Percentiles rank a stretch among this genome's conserved stretches.
These are phyloP conservation scores for Elsinoe batatas DNA, from an alignment of 2,329 filamentous ascomycete genomes.

Conservation along the genomic window DNA sequence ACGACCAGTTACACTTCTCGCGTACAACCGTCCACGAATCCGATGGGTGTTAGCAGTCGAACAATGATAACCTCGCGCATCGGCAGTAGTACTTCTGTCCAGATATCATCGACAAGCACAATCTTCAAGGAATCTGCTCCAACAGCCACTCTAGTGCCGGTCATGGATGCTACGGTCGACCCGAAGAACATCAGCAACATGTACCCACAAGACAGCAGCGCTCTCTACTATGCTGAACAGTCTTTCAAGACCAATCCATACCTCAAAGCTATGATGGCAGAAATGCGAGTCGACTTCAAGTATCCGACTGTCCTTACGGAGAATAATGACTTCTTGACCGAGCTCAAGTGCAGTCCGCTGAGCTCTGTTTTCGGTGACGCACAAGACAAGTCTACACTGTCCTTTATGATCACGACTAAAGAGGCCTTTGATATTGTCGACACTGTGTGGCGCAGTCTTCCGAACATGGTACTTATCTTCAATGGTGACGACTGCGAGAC, in stretches of 20 bases:
- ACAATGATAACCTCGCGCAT: no score
- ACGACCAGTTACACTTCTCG: no score
- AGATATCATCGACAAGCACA: no score
- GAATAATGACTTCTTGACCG: not conserved
- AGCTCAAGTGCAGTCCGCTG: not conserved
- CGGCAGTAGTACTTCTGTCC: no score
- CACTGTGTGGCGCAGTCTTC: not conserved
- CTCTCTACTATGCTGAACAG: conserved; percentile 1
- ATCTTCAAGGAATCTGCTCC: not conserved
- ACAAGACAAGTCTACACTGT: not conserved
- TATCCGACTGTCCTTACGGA: not conserved
- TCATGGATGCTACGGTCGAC: not conserved
- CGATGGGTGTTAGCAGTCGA: no score
- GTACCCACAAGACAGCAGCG: not conserved
- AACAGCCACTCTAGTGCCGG: not conserved
- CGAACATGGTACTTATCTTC: not conserved
- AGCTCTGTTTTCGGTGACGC: not conserved
- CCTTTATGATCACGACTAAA: not conserved
- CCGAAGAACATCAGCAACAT: not conserved
- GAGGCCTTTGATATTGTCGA: not conserved
- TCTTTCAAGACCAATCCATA: not conserved
- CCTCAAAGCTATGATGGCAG: not conserved
- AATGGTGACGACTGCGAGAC: not conserved
- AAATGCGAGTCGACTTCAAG: not conserved
- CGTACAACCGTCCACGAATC: no score